phyloP scores from a whole-genome alignment of 192 early-diverging fungal species.

The Coemansia sp. region DNA sequence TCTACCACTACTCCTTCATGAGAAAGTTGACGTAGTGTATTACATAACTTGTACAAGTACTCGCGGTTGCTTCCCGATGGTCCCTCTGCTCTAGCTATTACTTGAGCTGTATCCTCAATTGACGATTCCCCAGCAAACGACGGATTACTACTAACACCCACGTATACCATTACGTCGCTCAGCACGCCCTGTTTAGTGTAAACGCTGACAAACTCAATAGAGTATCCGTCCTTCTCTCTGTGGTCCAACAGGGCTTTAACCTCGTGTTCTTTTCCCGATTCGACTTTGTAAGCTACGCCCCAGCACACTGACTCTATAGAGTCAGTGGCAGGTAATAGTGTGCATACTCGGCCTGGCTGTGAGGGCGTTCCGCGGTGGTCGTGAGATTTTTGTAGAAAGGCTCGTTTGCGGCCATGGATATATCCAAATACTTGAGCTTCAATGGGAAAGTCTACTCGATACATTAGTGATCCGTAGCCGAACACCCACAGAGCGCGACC shows the following conservation, averaged over 20 bases:
- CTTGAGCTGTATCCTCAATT: constrained; percentile 62
- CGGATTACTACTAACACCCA: constrained; percentile 74
- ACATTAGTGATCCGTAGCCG: constrained; percentile 72
- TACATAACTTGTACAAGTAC: constrained; percentile 69
- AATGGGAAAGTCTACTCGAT: constrained; percentile 73
- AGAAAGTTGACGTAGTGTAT: constrained; percentile 58
- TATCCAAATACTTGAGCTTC: constrained; percentile 36
- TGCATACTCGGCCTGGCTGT: constrained; percentile 84
- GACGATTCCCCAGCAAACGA: constrained; percentile 76
- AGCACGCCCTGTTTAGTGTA: constrained; percentile 43
- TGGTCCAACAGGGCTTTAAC: constrained; percentile 80
- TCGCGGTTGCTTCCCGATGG: constrained; percentile 73
- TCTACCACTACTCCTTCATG: constrained; percentile 55
- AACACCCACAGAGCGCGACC: constrained; percentile 63
- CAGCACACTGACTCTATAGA: constrained; percentile 70
- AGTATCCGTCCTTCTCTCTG: constrained; percentile 92
- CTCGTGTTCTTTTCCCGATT: constrained; percentile 61
- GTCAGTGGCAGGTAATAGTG: constrained; percentile 74
- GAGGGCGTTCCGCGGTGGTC: constrained; percentile 87
- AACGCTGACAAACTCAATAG: constrained; percentile 65
- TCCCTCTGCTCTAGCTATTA: constrained; percentile 67
- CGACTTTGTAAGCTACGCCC: constrained; percentile 85
- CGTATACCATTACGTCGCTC: constrained; percentile 70
- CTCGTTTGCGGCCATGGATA: constrained; percentile 18
- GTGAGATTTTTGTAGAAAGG: constrained; percentile 61